Percentiles rank a stretch among this genome's conserved stretches.
Conservation (phyloP, 1,284 basidiomycete genomes). For the Tremellales sp. region DNA sequence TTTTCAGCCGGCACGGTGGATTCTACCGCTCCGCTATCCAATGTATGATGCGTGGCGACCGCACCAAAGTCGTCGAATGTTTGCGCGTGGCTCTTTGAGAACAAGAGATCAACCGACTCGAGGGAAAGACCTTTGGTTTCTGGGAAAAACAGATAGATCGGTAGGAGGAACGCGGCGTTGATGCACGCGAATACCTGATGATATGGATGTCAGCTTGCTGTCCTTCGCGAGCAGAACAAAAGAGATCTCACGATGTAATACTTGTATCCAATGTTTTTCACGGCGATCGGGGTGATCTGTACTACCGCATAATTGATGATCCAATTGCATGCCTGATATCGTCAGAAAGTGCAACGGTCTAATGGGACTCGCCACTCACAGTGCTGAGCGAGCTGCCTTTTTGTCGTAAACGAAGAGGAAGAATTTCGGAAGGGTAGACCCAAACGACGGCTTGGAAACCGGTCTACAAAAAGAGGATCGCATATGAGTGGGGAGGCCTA, state of each 20-base stretch:
- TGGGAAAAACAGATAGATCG: slow-evolving; percentile 32
- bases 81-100: slow-evolving; percentile 6
- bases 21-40: too few species aligned
- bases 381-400: slow-evolving; percentile 39
- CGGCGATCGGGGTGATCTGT: slow-evolving; percentile 24
- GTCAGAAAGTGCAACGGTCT: too few species aligned
- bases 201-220: background rate
- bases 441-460: slow-evolving; percentile 41
- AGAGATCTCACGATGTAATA: slow-evolving; percentile 30
- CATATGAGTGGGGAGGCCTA: background rate
- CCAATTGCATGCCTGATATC: too few species aligned
- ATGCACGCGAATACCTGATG: slow-evolving; percentile 20
- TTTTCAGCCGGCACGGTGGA: too few species aligned
- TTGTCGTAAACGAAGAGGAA: slow-evolving; percentile 30
- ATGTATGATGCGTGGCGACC: too few species aligned
- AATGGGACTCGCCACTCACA: too few species aligned
- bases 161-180: slow-evolving; percentile 24
- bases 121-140: slow-evolving; percentile 32
- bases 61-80: too few species aligned
- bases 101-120: slow-evolving; percentile 27
- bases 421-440: slow-evolving; percentile 41
- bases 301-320: slow-evolving; percentile 31
- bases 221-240: background rate
- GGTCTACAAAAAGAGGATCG: slow-evolving; percentile 1
- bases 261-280: slow-evolving; percentile 33